Conservation (phyloP, 305 asterid genomes). For the Solanum hybrid region DNA sequence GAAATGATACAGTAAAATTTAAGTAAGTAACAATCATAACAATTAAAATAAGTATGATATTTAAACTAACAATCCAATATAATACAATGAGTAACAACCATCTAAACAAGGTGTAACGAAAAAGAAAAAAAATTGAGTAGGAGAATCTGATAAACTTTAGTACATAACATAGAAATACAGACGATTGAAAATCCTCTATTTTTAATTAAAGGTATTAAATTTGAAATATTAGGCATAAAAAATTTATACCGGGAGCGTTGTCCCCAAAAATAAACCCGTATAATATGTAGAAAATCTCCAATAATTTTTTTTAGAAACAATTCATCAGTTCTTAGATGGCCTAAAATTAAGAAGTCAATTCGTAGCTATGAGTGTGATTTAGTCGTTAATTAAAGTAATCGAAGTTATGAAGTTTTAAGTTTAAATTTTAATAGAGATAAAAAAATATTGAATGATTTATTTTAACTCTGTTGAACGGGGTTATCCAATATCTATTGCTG, state of each 20-base stretch:
- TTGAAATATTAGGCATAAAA: neutral
- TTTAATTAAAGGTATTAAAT: neutral
- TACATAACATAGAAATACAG: neutral
- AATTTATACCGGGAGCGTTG: accelerated
- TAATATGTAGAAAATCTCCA: neutral
- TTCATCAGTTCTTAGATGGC: neutral
- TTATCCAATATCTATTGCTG: neutral
- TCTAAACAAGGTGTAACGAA: neutral
- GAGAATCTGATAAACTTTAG: neutral
- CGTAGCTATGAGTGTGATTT: neutral
- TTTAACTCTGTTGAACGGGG: accelerated
- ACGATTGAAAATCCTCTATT: neutral
- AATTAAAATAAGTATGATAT: neutral
- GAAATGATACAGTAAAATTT: neutral
- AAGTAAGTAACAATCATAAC: neutral
- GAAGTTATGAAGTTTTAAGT: neutral
- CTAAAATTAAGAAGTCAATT: neutral
- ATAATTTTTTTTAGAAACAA: neutral
- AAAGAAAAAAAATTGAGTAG: neutral
- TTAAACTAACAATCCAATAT: neutral
- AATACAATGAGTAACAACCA: neutral
- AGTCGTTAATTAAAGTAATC: neutral
- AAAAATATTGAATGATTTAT: neutral
- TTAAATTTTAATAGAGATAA: neutral
- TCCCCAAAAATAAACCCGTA: neutral